Conservation (phyloP, 1,284 basidiomycete species). For the Cutaneotrichosporon curvatum region DNA sequence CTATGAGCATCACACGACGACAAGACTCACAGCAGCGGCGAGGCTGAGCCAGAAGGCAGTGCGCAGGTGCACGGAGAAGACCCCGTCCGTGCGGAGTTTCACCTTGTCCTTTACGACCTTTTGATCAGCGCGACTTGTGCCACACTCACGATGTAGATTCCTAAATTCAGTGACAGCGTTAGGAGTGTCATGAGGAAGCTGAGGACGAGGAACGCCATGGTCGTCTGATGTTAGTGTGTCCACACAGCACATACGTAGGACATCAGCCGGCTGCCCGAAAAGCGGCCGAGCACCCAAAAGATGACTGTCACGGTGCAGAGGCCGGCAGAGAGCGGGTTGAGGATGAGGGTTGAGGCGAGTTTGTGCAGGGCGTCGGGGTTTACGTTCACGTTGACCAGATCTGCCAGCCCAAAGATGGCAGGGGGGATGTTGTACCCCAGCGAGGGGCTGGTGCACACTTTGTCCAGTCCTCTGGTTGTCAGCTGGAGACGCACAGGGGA, state of each 20-base stretch:
- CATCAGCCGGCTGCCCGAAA: background rate
- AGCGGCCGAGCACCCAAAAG: slow-evolving; percentile 30
- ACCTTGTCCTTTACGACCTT: slow-evolving; percentile 27
- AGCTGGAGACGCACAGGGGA: too few relatives aligned
- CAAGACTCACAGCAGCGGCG: slow-evolving; percentile 31
- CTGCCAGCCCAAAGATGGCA: slow-evolving; percentile 17
- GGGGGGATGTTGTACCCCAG: slow-evolving; percentile 31
- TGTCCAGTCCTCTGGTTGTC: background rate
- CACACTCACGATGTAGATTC: slow-evolving; percentile 24
- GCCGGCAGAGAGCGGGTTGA: slow-evolving; percentile 36
- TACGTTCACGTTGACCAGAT: slow-evolving; percentile 1
- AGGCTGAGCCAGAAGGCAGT: slow-evolving; percentile 38
- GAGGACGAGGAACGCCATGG: background rate
- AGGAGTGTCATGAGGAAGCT: background rate
- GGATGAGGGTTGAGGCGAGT: slow-evolving; percentile 25
- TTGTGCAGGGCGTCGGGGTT: slow-evolving; percentile 12
- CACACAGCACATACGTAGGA: too few relatives aligned
- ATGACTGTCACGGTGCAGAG: slow-evolving; percentile 27
- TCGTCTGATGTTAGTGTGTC: too few relatives aligned
- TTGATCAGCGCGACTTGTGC: background rate
- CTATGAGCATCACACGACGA: too few relatives aligned
- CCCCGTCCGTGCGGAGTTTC: slow-evolving; percentile 21
- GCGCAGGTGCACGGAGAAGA: slow-evolving; percentile 27
- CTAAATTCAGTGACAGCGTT: slow-evolving; percentile 17
- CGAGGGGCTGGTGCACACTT: slow-evolving; percentile 22